Base-by-base conservation (phyloP, 768 basidiomycete genomes). In the Termitomyces heimii region DNA sequence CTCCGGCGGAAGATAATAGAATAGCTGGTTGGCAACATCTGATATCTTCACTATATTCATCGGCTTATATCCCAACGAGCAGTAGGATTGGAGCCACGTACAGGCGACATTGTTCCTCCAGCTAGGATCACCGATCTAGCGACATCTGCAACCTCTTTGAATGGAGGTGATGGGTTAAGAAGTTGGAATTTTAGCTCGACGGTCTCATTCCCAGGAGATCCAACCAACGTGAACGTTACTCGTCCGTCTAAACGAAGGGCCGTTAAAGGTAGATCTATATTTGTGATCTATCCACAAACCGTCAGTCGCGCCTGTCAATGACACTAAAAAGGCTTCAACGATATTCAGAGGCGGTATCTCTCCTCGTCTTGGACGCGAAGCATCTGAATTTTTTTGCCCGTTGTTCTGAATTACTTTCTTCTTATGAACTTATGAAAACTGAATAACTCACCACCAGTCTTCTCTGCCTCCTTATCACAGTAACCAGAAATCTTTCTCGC, bases 81-180 rank as follows among this genome's bases (percentile, higher is more conserved):
- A 37, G 57, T 39, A 44, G 29, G 31, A 28, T 54, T 47, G 46
- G 16, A 13, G 22, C 56, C 45, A 64, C 73, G 53, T 73, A 97
- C 93, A n/a, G 96, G 96, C 7, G 94, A 93, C 97, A 99, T 98
- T 0, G 96, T 99, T 5, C 96, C 96, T 9, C 96, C 96, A 8
- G 97, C 96, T 39, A 99, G 76, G 29, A 98, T 73, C n/a, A 98
- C 86, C 3, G 89, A 81, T 37, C 92, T 76, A 1, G 94, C 92
- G 26, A 79, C 76, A 20, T 93, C 85, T 0, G 92, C 83, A 6
- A 98, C 81, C n/a, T 92, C 89, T 54, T 79, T 75, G 66, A 98
- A 98, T 56, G 86, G 79, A 6, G 91, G 88, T 1, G 92, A 83
- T 1, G 97, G 95, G 65, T 98, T 98, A 24, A 99, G 80, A 20